A percentile compares a stretch with the other conserved stretches of the same genome.
These are phyloP conservation scores for Aspergillus biplanus DNA, from an alignment of 495 filamentous ascomycete genomes.

Conservation along the genomic window DNA sequence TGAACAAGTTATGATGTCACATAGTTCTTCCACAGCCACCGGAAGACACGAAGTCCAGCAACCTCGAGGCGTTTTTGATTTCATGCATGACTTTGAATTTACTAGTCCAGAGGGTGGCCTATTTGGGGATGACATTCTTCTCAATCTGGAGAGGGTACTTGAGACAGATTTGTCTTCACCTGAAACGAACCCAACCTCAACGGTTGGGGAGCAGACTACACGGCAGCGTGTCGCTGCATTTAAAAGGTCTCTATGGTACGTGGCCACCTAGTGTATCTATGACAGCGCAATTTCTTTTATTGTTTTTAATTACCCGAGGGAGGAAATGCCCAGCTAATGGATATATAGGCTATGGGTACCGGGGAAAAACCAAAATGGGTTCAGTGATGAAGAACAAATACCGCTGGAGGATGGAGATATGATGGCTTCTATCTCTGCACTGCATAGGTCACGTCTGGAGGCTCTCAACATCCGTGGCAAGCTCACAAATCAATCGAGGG, in stretches of 20 bases:
- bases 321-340: not conserved
- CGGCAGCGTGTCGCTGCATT: slow-evolving; percentile 32
- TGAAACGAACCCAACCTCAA: not conserved
- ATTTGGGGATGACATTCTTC: slow-evolving; percentile 28
- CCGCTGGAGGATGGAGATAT: slow-evolving; percentile 31
- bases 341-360: slow-evolving; percentile 31
- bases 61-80: slow-evolving; percentile 32
- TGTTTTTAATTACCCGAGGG: not conserved
- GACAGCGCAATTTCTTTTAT: not conserved
- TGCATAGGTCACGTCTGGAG: slow-evolving; percentile 25
- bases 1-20: slow-evolving; percentile 33
- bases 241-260: slow-evolving; percentile 31
- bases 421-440: slow-evolving; percentile 21
- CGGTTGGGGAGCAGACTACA: slow-evolving; percentile 12
- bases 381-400: slow-evolving; percentile 30
- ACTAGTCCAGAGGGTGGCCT: slow-evolving; percentile 22
- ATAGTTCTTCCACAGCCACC: not conserved
- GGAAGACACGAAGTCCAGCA: slow-evolving; percentile 23
- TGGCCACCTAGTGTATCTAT: not conserved
- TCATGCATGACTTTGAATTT: slow-evolving; percentile 32
- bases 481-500: slow-evolving; percentile 25
- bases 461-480: slow-evolving; percentile 30
- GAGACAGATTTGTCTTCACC: slow-evolving; percentile 16
- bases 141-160: slow-evolving; percentile 29
- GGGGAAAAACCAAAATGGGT: slow-evolving; percentile 34